Percentiles rank a stretch among this genome's conserved stretches.
Conservation (phyloP, 805 yeast genomes). For the Hanseniaspora lindneri region DNA sequence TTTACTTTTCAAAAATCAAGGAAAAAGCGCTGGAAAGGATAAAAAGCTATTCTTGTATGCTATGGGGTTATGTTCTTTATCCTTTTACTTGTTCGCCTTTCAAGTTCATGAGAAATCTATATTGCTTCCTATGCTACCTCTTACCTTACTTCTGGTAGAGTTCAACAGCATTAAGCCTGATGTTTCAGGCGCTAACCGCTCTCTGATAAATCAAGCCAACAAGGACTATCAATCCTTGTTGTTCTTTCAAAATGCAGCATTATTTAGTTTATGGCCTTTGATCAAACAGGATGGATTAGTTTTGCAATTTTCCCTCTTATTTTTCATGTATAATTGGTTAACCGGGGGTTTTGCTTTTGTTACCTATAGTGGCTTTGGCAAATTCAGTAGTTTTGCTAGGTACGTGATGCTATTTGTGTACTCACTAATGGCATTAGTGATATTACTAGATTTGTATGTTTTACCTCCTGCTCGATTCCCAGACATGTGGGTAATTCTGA, state of each 20-base stretch:
- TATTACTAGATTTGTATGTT: slow-evolving; percentile 36
- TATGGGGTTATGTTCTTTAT: slow-evolving; percentile 70
- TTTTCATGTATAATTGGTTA: slow-evolving; percentile 65
- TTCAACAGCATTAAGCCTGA: not conserved
- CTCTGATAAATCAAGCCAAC: not conserved
- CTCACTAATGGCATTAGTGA: slow-evolving; percentile 14
- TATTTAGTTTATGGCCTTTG: slow-evolving; percentile 82
- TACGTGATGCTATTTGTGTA: slow-evolving; percentile 24
- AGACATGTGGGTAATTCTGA: slow-evolving; percentile 74
- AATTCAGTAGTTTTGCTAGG: not conserved
- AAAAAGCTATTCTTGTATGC: slow-evolving; percentile 54
- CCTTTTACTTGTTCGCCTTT: slow-evolving; percentile 80
- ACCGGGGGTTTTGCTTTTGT: slow-evolving; percentile 51
- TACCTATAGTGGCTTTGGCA: slow-evolving; percentile 30
- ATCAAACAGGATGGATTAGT: slow-evolving; percentile 60
- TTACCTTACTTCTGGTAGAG: slow-evolving; percentile 42
- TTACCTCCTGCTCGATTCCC: slow-evolving; percentile 55
- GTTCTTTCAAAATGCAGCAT: slow-evolving; percentile 78
- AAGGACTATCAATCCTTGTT: slow-evolving; percentile 47
- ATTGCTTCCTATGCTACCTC: slow-evolving; percentile 75
- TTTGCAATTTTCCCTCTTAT: slow-evolving; percentile 57
- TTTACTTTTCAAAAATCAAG: slow-evolving; percentile 39
- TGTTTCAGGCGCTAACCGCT: not conserved
- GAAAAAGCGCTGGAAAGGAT: slow-evolving; percentile 16
- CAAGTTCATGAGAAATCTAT: slow-evolving; percentile 95